phyloP scores from a whole-genome alignment of 352 stramenopile genomes.

The Nothophytophthora sp. region DNA sequence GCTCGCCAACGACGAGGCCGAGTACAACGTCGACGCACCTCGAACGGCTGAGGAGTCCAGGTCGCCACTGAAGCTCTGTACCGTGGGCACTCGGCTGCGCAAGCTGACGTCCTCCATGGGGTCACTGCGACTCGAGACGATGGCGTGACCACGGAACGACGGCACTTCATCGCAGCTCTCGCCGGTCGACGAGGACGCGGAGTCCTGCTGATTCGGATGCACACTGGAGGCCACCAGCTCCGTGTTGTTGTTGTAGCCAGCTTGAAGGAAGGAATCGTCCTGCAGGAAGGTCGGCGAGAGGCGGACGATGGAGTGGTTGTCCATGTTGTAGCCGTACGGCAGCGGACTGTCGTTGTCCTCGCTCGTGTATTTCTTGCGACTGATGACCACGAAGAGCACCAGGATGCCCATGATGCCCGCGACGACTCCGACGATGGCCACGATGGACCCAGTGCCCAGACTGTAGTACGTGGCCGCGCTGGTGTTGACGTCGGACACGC shows the following conservation, averaged over 20 bases:
- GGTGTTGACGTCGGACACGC: conserved; percentile 44
- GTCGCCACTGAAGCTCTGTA: conserved; percentile 15
- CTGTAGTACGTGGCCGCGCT: conserved; percentile 52
- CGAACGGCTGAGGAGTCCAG: conserved; percentile 19
- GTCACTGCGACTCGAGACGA: conserved; percentile 9
- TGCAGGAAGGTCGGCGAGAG: conserved; percentile 63
- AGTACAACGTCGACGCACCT: conserved; percentile 32
- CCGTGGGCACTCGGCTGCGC: conserved; percentile 13
- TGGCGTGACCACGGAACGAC: conserved; percentile 14
- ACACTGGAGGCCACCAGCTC: conserved; percentile 22
- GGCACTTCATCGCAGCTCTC: conserved; percentile 27
- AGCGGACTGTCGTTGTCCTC: conserved; percentile 55
- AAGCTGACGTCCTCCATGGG: conserved; percentile 13
- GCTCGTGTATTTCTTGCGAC: conserved; percentile 56
- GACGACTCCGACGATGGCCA: conserved; percentile 73
- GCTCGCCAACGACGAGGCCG: conserved; percentile 52
- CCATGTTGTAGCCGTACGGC: conserved; percentile 44
- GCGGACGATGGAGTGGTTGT: conserved; percentile 38
- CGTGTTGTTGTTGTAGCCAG: conserved; percentile 22
- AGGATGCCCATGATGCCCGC: conserved; percentile 60
- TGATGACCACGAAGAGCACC: conserved; percentile 57
- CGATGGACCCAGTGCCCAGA: conserved; percentile 60
- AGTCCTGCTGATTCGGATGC: conserved; percentile 15
- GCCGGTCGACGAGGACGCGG: conserved; percentile 15
- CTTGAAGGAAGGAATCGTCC: conserved; percentile 33